Conservation (phyloP, 2,329 filamentous ascomycete species). For the Venturia carpophila region DNA sequence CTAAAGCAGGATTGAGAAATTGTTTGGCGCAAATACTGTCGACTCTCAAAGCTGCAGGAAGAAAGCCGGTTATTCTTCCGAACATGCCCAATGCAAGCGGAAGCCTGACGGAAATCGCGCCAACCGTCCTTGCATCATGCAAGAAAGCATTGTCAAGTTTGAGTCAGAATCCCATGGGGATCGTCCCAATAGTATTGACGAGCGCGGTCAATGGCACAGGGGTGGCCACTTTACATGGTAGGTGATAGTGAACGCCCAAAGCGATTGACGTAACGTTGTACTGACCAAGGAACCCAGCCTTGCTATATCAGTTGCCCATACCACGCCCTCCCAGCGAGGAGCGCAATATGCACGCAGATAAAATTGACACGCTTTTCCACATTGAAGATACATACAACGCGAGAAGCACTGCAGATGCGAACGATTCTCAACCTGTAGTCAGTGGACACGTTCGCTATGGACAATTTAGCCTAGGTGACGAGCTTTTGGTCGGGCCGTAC, state of each 20-base stretch:
- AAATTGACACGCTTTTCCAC: constrained; percentile 64
- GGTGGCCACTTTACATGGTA: constrained; percentile 66
- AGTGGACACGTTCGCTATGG: constrained; percentile 81
- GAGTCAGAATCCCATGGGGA: constrained; percentile 35
- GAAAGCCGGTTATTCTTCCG: constrained; percentile 57
- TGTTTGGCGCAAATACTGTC: constrained; percentile 69
- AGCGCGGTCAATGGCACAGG: constrained; percentile 81
- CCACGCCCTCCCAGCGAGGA: constrained; percentile 27
- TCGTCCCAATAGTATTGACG: constrained; percentile 79
- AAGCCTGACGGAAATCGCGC: constrained; percentile 51
- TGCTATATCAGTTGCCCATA: constrained; percentile 68
- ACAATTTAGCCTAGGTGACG: constrained; percentile 66
- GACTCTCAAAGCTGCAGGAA: constrained; percentile 65
- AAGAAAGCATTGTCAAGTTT: constrained; percentile 49
- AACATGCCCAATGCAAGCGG: constrained; percentile 23
- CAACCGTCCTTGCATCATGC: constrained; percentile 51
- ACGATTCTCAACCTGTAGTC: constrained; percentile 48
- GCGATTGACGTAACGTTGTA: background rate
- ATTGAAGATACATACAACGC: constrained; percentile 84
- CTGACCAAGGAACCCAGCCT: constrained; percentile 30
- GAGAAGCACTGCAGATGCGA: constrained; percentile 24
- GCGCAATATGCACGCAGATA: constrained; percentile 8
- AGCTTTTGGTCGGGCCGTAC: constrained; percentile 69
- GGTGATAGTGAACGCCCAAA: background rate
- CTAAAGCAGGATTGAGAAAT: constrained; percentile 59